Conservation (phyloP, 1,284 basidiomycete species). For the Cutaneotrichosporon sp. region DNA sequence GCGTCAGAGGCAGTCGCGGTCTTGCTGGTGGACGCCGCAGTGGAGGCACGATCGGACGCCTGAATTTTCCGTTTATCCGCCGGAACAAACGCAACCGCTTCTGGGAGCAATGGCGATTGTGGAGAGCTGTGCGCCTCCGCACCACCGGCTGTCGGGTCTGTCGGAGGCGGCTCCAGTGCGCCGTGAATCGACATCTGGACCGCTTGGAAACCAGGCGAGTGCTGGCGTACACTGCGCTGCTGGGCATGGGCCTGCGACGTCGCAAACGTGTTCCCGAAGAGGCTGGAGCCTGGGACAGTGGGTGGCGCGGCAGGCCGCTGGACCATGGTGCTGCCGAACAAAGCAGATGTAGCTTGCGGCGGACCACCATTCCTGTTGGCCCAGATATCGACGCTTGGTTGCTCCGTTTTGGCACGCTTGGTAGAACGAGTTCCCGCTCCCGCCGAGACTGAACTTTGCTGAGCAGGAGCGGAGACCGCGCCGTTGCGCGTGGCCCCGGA, state of each 20-base stretch:
- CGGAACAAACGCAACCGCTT: slow-evolving; percentile 68
- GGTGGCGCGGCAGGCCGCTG: slow-evolving; percentile 23
- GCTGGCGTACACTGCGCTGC: neutral
- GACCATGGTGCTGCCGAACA: slow-evolving; percentile 25
- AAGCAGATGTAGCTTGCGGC: slow-evolving; percentile 6
- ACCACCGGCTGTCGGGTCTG: too few relatives aligned
- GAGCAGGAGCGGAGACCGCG: too few relatives aligned
- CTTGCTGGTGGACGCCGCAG: neutral
- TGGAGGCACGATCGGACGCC: slow-evolving; percentile 1
- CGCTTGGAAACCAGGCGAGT: slow-evolving; percentile 24
- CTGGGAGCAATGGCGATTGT: slow-evolving; percentile 37
- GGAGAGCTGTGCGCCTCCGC: neutral
- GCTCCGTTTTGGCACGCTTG: neutral
- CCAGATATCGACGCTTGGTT: slow-evolving; percentile 18
- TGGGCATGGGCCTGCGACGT: neutral
- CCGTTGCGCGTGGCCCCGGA: too few relatives aligned
- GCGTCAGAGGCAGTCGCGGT: neutral
- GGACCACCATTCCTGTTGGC: neutral
- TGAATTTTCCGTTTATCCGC: slow-evolving; percentile 41
- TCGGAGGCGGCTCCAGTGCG: slow-evolving; percentile 6
- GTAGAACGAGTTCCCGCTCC: too few relatives aligned
- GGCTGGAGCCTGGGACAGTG: slow-evolving; percentile 24
- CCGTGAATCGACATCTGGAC: slow-evolving; percentile 20
- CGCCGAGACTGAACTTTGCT: too few relatives aligned
- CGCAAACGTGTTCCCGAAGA: slow-evolving; percentile 12